Percentiles rank a stretch among this genome's conserved stretches.
These are phyloP conservation scores for Wickerhamiella kurtzmanii DNA, from an alignment of 805 yeast species.

Conservation along the genomic window DNA sequence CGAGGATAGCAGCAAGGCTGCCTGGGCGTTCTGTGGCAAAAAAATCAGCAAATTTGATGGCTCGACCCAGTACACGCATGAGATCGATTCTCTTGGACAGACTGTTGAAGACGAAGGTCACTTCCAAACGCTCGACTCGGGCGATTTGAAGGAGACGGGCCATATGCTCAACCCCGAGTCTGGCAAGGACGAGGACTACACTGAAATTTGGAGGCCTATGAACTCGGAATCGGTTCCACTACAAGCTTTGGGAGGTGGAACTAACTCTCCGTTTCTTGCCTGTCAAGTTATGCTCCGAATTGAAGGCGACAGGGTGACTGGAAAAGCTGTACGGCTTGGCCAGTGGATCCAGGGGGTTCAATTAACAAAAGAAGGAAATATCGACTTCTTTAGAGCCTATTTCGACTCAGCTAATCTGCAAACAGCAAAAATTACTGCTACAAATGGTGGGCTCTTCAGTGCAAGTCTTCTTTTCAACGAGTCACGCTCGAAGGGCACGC, in stretches of 20 bases:
- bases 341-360: background rate
- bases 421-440: background rate
- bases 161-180: background rate
- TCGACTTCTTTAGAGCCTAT: background rate
- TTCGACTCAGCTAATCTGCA: background rate
- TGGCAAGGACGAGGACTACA: background rate
- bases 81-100: background rate
- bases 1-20: background rate
- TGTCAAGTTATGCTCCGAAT: background rate
- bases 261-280: background rate
- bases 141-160: background rate
- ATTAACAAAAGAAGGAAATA: background rate
- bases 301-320: background rate
- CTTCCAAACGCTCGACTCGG: background rate
- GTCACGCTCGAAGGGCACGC: background rate
- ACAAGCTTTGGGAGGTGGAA: background rate
- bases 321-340: background rate
- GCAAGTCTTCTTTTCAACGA: too few species aligned
- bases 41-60: too few species aligned
- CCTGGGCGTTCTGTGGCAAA: slow-evolving; percentile 1
- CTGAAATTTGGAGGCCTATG: background rate
- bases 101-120: background rate
- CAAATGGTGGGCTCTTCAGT: too few species aligned
- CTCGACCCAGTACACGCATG: background rate
- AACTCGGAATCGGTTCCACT: background rate